These are phyloP conservation scores for Crithidia thermophila DNA, from an alignment of 208 protist genomes.

Conservation along the genomic window DNA sequence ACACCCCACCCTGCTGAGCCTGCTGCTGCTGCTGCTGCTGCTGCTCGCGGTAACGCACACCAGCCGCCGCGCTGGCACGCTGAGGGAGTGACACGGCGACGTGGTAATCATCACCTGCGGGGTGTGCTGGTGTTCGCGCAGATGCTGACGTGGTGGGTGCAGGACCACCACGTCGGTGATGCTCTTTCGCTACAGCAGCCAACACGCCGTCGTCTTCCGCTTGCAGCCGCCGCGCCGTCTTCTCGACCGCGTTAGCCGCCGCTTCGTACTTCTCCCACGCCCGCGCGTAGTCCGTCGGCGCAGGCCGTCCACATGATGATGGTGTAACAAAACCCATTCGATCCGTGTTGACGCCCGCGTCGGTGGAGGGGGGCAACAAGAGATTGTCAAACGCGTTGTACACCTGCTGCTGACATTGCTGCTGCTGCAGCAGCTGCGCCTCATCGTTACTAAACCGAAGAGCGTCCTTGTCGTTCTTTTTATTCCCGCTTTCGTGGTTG, in stretches of 20 bases:
- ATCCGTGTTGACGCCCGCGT: too few species aligned
- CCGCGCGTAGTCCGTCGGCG: conserved; percentile 23
- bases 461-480: too few species aligned
- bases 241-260: conserved; percentile 9
- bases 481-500: too few species aligned
- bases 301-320: neutral
- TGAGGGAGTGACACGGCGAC: neutral
- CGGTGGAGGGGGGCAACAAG: neutral
- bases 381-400: neutral
- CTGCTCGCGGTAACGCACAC: conserved; percentile 25
- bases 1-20: conserved; percentile 1
- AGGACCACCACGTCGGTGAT: neutral
- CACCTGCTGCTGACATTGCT: neutral
- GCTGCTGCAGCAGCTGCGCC: too few species aligned
- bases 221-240: conserved; percentile 5
- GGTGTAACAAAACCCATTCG: too few species aligned
- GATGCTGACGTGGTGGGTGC: neutral
- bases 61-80: conserved; percentile 10
- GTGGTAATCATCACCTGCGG: neutral
- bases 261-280: conserved; percentile 16
- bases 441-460: too few species aligned
- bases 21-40: neutral
- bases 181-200: neutral
- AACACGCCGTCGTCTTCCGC: conserved; percentile 28
- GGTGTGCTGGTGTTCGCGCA: neutral